phyloP scores from a whole-genome alignment of 1,139 yeast genomes.

The Wickerhamomyces sp. region DNA sequence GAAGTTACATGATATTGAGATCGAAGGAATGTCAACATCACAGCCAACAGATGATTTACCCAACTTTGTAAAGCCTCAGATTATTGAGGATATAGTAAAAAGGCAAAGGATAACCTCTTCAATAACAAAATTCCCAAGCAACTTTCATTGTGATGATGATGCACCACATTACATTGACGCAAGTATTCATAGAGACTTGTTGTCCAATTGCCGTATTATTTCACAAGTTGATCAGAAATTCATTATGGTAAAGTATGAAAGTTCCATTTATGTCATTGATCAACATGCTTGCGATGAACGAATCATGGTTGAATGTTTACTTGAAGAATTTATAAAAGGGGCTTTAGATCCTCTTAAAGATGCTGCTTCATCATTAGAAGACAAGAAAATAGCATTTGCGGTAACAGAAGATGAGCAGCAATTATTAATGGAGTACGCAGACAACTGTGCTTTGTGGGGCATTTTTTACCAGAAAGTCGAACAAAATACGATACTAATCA shows the following conservation, averaged over 20 bases:
- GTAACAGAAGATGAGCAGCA: constrained; percentile 29
- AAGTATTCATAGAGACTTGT: constrained; percentile 18
- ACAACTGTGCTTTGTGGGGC: constrained; percentile 42
- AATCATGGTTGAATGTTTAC: constrained; percentile 66
- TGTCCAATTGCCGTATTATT: constrained; percentile 28
- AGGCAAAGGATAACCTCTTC: background rate
- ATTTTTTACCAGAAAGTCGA: constrained; percentile 26
- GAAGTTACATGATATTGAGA: constrained; percentile 7
- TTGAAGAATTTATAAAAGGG: constrained; percentile 29
- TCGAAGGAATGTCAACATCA: constrained; percentile 14
- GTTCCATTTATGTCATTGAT: constrained; percentile 74
- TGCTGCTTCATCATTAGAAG: constrained; percentile 13
- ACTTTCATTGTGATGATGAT: background rate
- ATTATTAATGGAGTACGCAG: constrained; percentile 28
- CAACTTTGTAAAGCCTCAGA: background rate
- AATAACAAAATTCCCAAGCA: background rate
- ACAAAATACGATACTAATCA: constrained; percentile 17
- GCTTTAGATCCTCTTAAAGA: constrained; percentile 10
- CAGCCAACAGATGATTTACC: background rate
- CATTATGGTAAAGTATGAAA: constrained; percentile 53
- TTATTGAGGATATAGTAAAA: background rate
- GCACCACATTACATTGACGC: too few species aligned
- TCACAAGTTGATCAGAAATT: constrained; percentile 57
- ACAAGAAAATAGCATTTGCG: constrained; percentile 7
- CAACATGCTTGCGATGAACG: constrained; percentile 99